A percentile compares a stretch with the other conserved stretches of the same genome.
phyloP scores from a whole-genome alignment of 768 basidiomycete genomes.

The Plicaturopsis crispa region DNA sequence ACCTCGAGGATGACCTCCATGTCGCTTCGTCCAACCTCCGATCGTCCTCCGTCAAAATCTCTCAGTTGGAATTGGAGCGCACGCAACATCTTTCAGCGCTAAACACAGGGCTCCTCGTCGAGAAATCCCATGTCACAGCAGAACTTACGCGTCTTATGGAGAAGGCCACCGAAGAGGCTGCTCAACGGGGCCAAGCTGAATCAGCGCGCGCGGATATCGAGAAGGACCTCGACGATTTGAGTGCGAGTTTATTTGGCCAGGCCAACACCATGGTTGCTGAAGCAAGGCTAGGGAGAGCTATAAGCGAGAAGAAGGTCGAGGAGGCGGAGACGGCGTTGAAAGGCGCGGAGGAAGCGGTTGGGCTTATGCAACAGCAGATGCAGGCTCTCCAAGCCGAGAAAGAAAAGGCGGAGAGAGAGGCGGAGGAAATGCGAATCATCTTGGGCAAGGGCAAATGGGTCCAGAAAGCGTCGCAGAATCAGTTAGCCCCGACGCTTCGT shows the following conservation, averaged over 20 bases:
- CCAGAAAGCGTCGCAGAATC: slow-evolving; percentile 24
- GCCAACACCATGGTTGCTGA: slow-evolving; percentile 99
- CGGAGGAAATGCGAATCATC: slow-evolving; percentile 36
- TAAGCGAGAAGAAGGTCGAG: slow-evolving; percentile 68
- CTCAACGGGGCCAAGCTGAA: slow-evolving; percentile 86
- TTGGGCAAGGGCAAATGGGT: slow-evolving; percentile 71
- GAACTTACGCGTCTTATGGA: slow-evolving; percentile 94
- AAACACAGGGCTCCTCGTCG: slow-evolving; percentile 87
- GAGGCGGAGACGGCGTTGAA: slow-evolving; percentile 72
- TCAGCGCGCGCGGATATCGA: slow-evolving; percentile 78
- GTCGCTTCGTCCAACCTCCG: slow-evolving; percentile 53
- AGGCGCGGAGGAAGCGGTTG: slow-evolving; percentile 82
- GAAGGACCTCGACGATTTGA: slow-evolving; percentile 91
- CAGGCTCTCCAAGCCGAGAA: slow-evolving; percentile 65
- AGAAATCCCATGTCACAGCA: slow-evolving; percentile 80
- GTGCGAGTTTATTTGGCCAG: slow-evolving; percentile 82
- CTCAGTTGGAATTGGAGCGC: slow-evolving; percentile 78
- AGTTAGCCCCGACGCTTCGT: slow-evolving; percentile 26
- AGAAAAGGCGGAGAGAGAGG: slow-evolving; percentile 48
- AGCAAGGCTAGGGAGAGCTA: slow-evolving; percentile 60
- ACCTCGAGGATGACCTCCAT: slow-evolving; percentile 87
- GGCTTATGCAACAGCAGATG: slow-evolving; percentile 79
- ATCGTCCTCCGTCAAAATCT: slow-evolving; percentile 55
- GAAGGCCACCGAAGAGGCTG: slow-evolving; percentile 90
- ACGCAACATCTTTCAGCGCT: slow-evolving; percentile 84